These are phyloP conservation scores for Ceriops tagal DNA, from an alignment of 345 rosid species.

Conservation along the genomic window DNA sequence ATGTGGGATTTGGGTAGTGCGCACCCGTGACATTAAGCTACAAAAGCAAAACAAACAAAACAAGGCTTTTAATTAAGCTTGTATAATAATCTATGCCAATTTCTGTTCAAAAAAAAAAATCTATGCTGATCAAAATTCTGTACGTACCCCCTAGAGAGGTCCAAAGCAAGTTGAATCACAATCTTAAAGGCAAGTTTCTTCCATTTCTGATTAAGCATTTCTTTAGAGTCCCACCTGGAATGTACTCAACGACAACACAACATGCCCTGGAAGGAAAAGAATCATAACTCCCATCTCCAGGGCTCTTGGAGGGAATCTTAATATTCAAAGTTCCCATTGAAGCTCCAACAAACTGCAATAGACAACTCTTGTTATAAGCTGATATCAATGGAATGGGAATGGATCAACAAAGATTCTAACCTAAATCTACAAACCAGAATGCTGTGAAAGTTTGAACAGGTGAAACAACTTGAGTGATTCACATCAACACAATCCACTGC, in stretches of 20 bases:
- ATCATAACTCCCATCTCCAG: conserved; percentile 11
- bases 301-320: conserved; percentile 22
- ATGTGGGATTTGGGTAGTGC: too few relatives aligned
- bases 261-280: conserved; percentile 29
- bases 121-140: conserved; percentile 1
- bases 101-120: too few relatives aligned
- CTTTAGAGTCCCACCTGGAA: conserved; percentile 36
- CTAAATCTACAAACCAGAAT: not conserved
- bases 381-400: not conserved
- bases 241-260: conserved; percentile 33
- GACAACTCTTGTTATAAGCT: conserved; percentile 5
- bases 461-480: not conserved
- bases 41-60: conserved; percentile 12
- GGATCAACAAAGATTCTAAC: not conserved
- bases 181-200: conserved; percentile 35
- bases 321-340: conserved; percentile 36
- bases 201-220: conserved; percentile 31
- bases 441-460: not conserved
- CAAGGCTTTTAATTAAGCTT: not conserved
- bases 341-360: conserved; percentile 35
- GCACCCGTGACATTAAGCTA: too few relatives aligned
- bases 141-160: conserved; percentile 34
- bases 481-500: not conserved
- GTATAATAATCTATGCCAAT: not conserved
- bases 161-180: conserved; percentile 39